Percentiles rank a stretch among this genome's conserved stretches.
phyloP scores from a whole-genome alignment of 108 stramenopile genomes.

The Chaetoceros tenuissimus region DNA sequence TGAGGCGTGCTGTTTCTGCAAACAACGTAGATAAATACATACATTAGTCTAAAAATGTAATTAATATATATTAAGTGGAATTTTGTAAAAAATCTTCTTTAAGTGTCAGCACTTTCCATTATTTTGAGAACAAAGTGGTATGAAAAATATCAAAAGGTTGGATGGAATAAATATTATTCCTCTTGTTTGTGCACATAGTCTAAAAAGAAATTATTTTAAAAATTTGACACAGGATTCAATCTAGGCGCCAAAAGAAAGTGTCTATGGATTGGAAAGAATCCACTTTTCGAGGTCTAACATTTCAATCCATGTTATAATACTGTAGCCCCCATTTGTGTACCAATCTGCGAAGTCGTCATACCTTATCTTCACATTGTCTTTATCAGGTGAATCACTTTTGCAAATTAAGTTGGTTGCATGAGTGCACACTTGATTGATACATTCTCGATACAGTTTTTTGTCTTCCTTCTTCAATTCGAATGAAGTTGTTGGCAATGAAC shows the following conservation, averaged over 20 bases:
- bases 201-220: not conserved
- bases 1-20: constrained; percentile 10
- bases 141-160: not conserved
- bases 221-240: not conserved
- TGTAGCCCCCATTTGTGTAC: constrained; percentile 80
- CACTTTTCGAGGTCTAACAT: constrained; percentile 81
- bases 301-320: constrained; percentile 83
- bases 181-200: not conserved
- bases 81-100: not conserved
- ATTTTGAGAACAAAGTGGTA: not conserved
- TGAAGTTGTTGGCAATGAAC: not conserved
- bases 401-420: too few species aligned
- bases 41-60: not conserved
- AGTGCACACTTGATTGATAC: too few species aligned
- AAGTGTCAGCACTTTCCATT: not conserved
- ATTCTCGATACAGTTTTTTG: too few species aligned
- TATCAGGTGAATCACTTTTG: too few species aligned
- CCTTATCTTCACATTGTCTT: constrained; percentile 20
- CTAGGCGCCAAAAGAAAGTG: not conserved
- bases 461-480: too few species aligned
- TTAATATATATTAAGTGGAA: not conserved
- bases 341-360: constrained; percentile 92
- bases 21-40: not conserved
- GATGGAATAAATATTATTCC: not conserved
- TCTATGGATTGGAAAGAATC: constrained; percentile 19